These are phyloP conservation scores for Pyrus hybrid DNA, from an alignment of 331 rosid species.

Conservation along the genomic window DNA sequence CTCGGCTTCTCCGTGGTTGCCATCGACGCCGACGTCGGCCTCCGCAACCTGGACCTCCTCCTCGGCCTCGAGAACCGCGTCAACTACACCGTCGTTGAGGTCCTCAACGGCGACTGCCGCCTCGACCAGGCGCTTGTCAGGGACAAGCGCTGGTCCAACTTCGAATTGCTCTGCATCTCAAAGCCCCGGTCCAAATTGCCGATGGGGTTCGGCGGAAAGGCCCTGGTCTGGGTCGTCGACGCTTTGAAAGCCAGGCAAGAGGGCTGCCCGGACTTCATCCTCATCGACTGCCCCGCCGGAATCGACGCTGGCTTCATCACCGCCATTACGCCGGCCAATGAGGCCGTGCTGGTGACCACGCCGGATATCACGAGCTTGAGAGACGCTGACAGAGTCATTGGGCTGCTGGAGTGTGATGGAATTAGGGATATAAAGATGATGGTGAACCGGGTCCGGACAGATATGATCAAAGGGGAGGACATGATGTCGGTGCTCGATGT, in stretches of 20 bases:
- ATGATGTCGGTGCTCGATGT: slow-evolving; percentile 98
- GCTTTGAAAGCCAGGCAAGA: slow-evolving; percentile 61
- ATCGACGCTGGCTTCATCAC: slow-evolving; percentile 96
- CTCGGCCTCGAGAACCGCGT: slow-evolving; percentile 95
- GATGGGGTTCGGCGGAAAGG: slow-evolving; percentile 91
- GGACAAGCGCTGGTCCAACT: slow-evolving; percentile 95
- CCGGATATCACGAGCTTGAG: slow-evolving; percentile 85
- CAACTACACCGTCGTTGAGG: slow-evolving; percentile 85
- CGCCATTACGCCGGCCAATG: slow-evolving; percentile 94
- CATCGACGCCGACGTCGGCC: slow-evolving; percentile 88
- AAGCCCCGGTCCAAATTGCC: slow-evolving; percentile 89
- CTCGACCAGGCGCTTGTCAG: slow-evolving; percentile 91
- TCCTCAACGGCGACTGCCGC: slow-evolving; percentile 92
- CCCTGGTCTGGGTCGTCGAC: slow-evolving; percentile 85
- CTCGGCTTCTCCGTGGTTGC: slow-evolving; percentile 90
- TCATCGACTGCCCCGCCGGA: slow-evolving; percentile 95
- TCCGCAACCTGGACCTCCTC: slow-evolving; percentile 93
- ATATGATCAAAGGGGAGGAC: slow-evolving; percentile 94
- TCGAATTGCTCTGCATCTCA: slow-evolving; percentile 87
- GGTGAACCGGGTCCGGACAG: slow-evolving; percentile 88
- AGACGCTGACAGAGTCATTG: slow-evolving; percentile 89
- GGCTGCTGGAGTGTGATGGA: slow-evolving; percentile 87
- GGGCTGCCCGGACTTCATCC: slow-evolving; percentile 70
- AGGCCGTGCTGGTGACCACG: slow-evolving; percentile 80
- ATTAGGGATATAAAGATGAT: slow-evolving; percentile 96